These are phyloP conservation scores for Pelargonium fulgidum DNA, from an alignment of 441 rosid genomes.

Conservation along the genomic window DNA sequence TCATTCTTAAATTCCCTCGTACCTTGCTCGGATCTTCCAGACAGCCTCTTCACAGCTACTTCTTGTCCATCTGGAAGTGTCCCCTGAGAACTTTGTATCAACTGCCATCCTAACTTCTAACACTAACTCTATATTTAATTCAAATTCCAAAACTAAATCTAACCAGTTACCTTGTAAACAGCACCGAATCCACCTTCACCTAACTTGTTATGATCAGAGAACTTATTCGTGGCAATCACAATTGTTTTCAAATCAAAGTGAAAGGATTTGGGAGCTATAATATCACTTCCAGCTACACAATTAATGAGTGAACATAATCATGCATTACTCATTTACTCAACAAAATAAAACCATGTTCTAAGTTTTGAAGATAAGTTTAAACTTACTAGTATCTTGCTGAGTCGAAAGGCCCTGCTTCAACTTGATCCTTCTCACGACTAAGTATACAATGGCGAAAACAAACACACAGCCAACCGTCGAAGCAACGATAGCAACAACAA, in stretches of 20 bases:
- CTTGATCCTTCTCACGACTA: background rate
- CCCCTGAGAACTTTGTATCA: background rate
- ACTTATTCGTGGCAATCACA: constrained; percentile 30
- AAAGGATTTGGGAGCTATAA: background rate
- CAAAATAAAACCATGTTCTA: background rate
- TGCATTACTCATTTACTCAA: too few relatives aligned
- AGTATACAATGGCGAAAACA: background rate
- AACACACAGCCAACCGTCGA: background rate
- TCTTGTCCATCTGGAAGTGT: constrained; percentile 21
- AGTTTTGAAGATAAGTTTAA: too few relatives aligned
- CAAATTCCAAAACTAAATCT: background rate
- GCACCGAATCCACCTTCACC: constrained; percentile 48
- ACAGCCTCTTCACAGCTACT: constrained; percentile 37
- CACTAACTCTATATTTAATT: background rate
- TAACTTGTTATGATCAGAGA: constrained; percentile 27
- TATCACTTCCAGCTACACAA: background rate
- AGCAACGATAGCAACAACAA: background rate
- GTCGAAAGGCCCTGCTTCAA: background rate
- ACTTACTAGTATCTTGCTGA: background rate
- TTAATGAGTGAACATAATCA: background rate
- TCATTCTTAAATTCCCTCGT: constrained; percentile 46
- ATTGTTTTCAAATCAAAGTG: constrained; percentile 29
- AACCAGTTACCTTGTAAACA: constrained; percentile 32
- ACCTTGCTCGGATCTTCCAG: constrained; percentile 34
- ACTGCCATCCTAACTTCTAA: background rate